Base-by-base conservation (phyloP, 768 basidiomycete species). In the Sutorius australiensis region DNA sequence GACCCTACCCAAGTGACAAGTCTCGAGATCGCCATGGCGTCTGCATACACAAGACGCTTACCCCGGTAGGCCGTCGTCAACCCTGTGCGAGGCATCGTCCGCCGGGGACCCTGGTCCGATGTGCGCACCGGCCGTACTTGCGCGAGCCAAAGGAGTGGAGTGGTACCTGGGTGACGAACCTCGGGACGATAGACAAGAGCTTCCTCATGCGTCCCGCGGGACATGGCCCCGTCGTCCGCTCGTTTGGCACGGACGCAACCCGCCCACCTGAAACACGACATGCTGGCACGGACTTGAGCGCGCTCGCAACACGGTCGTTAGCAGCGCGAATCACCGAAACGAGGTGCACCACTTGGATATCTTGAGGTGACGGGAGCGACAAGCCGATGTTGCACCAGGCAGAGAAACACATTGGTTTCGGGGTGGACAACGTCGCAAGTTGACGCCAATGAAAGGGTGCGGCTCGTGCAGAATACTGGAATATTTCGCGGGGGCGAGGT, bases 1-100 rank as follows among this genome's bases (percentile, higher is more conserved):
- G 30, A 51, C 59, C 62, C 52, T 63, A 40, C 47, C 44, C 40
- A 50, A 48, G 45, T 42, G 47, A 31, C 19, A 38, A 11, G 10
- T 28, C 7, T 19, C 21, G 21, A 36, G 50, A 32, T 8, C 32
- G 27, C 57, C 21, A 44, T 38, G 37, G 37, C 48, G 45, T 50
- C 34, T 31, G 19, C 39, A 6, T 36, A 24, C 24, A 24, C 24
- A 24, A 24, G 2, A 24, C 24, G 24, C 24, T 24, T 24, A 24
- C 24, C 24, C 24, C 24, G 24, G 24, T 24, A 24, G 24, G 24
- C 24, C 46, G 27, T 55, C 32, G 41, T 41, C 16, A 32, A 50
- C 58, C 54, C 59, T 57, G 45, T 50, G 30, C 3, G n/a, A 39
- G 9, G 9, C 16, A n/a, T n/a, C 46, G 5, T 30, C 43, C 49